Evolutionary conservation across 1,284 basidiomycete genomes (phyloP).

Genomic region (Puccinia polysora): DNA sequence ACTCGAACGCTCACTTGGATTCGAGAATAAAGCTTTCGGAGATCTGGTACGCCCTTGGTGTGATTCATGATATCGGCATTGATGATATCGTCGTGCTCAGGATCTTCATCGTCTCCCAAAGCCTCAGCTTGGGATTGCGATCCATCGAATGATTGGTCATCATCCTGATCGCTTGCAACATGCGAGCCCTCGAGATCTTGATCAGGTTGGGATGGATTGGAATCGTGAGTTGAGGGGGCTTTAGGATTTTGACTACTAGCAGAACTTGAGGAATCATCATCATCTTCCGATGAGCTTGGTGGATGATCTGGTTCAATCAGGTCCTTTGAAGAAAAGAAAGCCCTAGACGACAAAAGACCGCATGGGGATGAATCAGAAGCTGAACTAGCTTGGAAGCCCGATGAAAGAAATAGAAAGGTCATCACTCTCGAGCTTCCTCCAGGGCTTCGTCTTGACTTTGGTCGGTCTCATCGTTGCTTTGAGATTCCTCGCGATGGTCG

Average conservation of each 20-base stretch:
- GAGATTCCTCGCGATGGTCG: conserved; percentile 35
- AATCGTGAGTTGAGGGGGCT: conserved; percentile 1
- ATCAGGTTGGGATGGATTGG: not conserved
- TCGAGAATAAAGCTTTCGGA: conserved; percentile 53
- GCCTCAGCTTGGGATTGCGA: conserved; percentile 42
- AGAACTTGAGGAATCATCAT: conserved; percentile 45
- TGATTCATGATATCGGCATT: conserved; percentile 41
- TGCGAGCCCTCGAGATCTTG: conserved; percentile 39
- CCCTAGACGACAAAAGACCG: not conserved
- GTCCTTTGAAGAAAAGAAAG: conserved; percentile 48
- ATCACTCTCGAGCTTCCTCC: conserved; percentile 39
- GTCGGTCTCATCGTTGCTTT: conserved; percentile 45
- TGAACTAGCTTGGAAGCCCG: not conserved
- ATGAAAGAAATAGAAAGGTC: not conserved
- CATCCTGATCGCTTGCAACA: conserved; percentile 46
- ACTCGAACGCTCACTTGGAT: conserved; percentile 83
- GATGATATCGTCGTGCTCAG: conserved; percentile 38
- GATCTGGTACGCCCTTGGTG: conserved; percentile 36
- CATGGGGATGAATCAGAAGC: not conserved
- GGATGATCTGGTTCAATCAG: conserved; percentile 47
- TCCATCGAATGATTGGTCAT: conserved; percentile 46
- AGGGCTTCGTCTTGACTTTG: conserved; percentile 43
- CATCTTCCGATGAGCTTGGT: conserved; percentile 39
- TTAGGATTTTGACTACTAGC: conserved; percentile 29
- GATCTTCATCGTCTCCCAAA: conserved; percentile 45